Conservation (phyloP, 2,329 filamentous ascomycete species). For the Macrophomina pseudophaseolina region DNA sequence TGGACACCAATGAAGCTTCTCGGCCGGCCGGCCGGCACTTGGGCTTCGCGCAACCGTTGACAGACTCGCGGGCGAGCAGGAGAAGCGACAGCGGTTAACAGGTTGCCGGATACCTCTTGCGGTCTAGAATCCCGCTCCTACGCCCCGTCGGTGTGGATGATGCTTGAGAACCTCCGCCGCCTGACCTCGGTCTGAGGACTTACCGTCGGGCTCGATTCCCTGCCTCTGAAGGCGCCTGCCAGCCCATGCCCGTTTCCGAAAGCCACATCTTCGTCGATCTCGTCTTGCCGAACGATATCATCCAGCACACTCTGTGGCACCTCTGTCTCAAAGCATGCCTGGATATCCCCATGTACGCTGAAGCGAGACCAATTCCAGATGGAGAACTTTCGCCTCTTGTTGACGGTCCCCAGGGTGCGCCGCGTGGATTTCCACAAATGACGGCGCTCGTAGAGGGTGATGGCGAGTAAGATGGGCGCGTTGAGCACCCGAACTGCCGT, state of each 20-base stretch:
- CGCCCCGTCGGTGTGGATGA: constrained; percentile 5
- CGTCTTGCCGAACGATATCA: constrained; percentile 56
- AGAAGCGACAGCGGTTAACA: constrained; percentile 17
- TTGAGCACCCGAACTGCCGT: constrained; percentile 75
- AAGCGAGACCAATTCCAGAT: constrained; percentile 74
- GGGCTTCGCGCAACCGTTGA: not conserved
- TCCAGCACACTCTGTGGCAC: constrained; percentile 63
- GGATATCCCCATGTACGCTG: constrained; percentile 72
- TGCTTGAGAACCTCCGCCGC: constrained; percentile 23
- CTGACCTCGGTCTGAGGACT: constrained; percentile 12
- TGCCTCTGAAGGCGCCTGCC: constrained; percentile 15
- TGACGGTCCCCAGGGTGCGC: constrained; percentile 37
- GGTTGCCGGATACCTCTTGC: not conserved
- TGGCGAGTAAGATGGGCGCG: constrained; percentile 72
- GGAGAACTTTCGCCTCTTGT: constrained; percentile 48
- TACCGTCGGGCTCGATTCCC: constrained; percentile 8
- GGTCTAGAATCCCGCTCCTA: constrained; percentile 5
- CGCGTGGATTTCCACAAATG: constrained; percentile 65
- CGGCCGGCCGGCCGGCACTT: constrained; percentile 17
- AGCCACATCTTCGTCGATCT: constrained; percentile 51
- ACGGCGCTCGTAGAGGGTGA: constrained; percentile 72
- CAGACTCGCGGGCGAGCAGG: not conserved
- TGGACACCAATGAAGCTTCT: constrained; percentile 8
- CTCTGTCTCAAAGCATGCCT: constrained; percentile 73
- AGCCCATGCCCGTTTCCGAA: constrained; percentile 30